These are phyloP conservation scores for Lepiota brunneoincarnata DNA, from an alignment of 768 basidiomycete genomes.

Conservation along the genomic window DNA sequence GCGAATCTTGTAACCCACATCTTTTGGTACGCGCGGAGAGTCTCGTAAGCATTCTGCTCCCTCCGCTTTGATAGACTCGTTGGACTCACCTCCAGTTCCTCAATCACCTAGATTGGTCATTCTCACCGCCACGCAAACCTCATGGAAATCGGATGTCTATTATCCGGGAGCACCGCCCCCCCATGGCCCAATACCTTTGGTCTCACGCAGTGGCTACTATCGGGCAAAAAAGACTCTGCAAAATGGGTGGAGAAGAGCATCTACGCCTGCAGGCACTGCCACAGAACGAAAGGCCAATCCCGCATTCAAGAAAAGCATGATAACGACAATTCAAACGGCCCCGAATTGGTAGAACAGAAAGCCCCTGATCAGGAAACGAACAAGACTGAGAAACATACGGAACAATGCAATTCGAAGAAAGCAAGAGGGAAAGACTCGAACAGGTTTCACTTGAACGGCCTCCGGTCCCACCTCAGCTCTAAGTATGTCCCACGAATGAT, in stretches of 20 bases:
- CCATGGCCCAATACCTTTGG: constrained; percentile 14
- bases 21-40: constrained; percentile 46
- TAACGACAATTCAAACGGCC: background rate
- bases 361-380: background rate
- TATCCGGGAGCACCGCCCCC: constrained; percentile 10
- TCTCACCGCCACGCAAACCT: constrained; percentile 54
- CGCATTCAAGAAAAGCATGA: background rate
- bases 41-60: constrained; percentile 36
- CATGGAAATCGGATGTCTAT: constrained; percentile 37
- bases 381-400: constrained; percentile 7
- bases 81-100: background rate
- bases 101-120: constrained; percentile 51
- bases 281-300: background rate
- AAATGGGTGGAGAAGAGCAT: constrained; percentile 30
- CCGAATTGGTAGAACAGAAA: too few relatives aligned
- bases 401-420: background rate
- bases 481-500: constrained; percentile 40
- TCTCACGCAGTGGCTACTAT: constrained; percentile 13
- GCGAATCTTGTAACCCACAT: constrained; percentile 46
- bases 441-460: constrained; percentile 48
- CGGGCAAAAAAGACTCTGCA: constrained; percentile 17
- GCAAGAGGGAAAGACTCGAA: constrained; percentile 18
- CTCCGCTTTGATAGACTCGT: background rate
- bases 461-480: constrained; percentile 60
- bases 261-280: constrained; percentile 58